phyloP scores from a whole-genome alignment of 305 asterid genomes.

The Fraxinus xanthoxyloides region DNA sequence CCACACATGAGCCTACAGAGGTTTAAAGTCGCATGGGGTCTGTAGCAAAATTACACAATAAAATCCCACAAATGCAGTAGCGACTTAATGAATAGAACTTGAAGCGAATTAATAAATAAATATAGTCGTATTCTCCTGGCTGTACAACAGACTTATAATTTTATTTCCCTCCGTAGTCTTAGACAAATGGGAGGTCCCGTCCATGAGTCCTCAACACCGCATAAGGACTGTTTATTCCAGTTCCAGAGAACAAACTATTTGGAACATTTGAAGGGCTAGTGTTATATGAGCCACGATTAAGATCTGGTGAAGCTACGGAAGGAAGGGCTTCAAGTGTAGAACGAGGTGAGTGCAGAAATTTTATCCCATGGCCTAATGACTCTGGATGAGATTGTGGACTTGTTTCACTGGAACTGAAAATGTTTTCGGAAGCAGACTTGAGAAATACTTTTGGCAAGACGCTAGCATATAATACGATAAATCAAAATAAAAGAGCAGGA shows the following conservation, averaged over 20 bases:
- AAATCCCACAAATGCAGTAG: neutral
- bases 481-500: neutral
- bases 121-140: constrained; percentile 19
- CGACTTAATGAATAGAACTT: neutral
- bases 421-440: neutral
- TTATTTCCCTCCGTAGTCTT: constrained; percentile 13
- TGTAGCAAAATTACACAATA: constrained; percentile 4
- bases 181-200: constrained; percentile 30
- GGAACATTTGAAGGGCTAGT: constrained; percentile 34
- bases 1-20: neutral
- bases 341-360: constrained; percentile 53
- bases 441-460: neutral
- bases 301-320: constrained; percentile 40
- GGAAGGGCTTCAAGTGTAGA: constrained; percentile 47
- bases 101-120: neutral
- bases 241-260: constrained; percentile 23
- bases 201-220: constrained; percentile 25
- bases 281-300: constrained; percentile 26
- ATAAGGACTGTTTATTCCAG: constrained; percentile 20
- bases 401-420: constrained; percentile 37
- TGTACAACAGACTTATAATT: neutral
- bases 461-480: neutral
- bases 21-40: neutral
- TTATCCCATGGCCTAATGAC: constrained; percentile 26
- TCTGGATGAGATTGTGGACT: constrained; percentile 37